Conservation (phyloP, 768 basidiomycete genomes). For the Termitomyces sp. region DNA sequence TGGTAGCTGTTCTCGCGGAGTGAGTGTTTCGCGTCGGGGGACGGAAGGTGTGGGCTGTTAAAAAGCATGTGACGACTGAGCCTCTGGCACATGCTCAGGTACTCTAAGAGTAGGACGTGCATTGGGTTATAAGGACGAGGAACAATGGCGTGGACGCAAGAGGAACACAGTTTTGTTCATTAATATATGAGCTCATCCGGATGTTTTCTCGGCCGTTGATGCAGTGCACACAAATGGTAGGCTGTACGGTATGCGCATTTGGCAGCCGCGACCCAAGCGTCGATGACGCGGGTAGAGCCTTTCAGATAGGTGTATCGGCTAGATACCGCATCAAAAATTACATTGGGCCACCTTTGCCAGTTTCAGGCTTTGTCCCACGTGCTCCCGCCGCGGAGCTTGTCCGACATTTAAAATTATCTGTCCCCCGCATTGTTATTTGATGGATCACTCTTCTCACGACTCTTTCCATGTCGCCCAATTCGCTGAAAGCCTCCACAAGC, state of each 20-base stretch:
- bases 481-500: slow-evolving; percentile 41
- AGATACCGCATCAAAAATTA: slow-evolving; percentile 13
- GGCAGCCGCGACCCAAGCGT: slow-evolving; percentile 38
- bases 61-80: slow-evolving; percentile 32
- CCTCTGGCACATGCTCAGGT: slow-evolving; percentile 34
- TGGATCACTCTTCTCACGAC: slow-evolving; percentile 8
- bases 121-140: slow-evolving; percentile 24
- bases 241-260: slow-evolving; percentile 41
- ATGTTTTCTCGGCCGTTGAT: slow-evolving; percentile 42
- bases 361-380: slow-evolving; percentile 11
- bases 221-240: slow-evolving; percentile 30
- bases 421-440: slow-evolving; percentile 6
- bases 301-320: slow-evolving; percentile 33
- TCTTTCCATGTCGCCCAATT: slow-evolving; percentile 34
- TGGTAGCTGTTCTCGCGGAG: slow-evolving; percentile 7
- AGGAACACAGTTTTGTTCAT: slow-evolving; percentile 20
- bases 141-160: slow-evolving; percentile 15
- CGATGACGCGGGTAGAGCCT: slow-evolving; percentile 20
- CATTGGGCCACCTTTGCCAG: slow-evolving; percentile 12
- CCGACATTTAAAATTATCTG: slow-evolving; percentile 4
- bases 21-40: slow-evolving; percentile 18
- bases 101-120: slow-evolving; percentile 27
- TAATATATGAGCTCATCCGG: slow-evolving; percentile 45
- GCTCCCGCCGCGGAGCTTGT: slow-evolving; percentile 10
- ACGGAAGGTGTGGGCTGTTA: slow-evolving; percentile 28